phyloP scores from a whole-genome alignment of 768 basidiomycete genomes.

The Phanerodontia chrysosporium region DNA sequence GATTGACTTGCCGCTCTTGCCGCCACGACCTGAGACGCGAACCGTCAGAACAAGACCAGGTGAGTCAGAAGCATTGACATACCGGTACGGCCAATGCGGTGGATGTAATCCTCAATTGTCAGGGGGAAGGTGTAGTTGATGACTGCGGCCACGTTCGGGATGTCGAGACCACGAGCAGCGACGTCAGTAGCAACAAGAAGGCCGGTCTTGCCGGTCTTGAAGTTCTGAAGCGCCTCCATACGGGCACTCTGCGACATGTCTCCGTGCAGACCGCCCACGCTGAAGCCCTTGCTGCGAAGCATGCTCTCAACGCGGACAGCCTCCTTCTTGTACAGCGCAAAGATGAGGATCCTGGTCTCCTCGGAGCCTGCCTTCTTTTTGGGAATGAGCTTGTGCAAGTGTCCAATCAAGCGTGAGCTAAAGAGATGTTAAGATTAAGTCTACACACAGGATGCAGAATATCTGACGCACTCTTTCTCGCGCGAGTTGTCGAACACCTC shows the following conservation, averaged over 20 bases:
- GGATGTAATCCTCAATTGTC: slow-evolving; percentile 91
- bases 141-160: slow-evolving; percentile 91
- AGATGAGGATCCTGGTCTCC: slow-evolving; percentile 79
- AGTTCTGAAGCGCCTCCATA: slow-evolving; percentile 80
- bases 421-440: not conserved
- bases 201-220: slow-evolving; percentile 76
- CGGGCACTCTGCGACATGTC: slow-evolving; percentile 86
- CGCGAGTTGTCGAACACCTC: slow-evolving; percentile 86
- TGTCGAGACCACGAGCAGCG: slow-evolving; percentile 94
- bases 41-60: not conserved
- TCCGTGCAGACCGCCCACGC: slow-evolving; percentile 82
- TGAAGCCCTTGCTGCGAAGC: slow-evolving; percentile 69
- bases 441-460: not conserved
- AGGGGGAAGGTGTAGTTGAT: slow-evolving; percentile 98
- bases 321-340: slow-evolving; percentile 97
- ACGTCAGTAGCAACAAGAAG: slow-evolving; percentile 96
- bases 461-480: slow-evolving; percentile 72
- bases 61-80: not conserved
- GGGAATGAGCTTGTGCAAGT: slow-evolving; percentile 51
- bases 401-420: slow-evolving; percentile 58
- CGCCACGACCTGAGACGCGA: slow-evolving; percentile 67
- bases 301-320: slow-evolving; percentile 84
- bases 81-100: slow-evolving; percentile 89
- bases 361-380: slow-evolving; percentile 52
- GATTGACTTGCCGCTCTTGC: slow-evolving; percentile 83